Conservation (phyloP, 129 eudicot species). For the Oenanthe sinensis region DNA sequence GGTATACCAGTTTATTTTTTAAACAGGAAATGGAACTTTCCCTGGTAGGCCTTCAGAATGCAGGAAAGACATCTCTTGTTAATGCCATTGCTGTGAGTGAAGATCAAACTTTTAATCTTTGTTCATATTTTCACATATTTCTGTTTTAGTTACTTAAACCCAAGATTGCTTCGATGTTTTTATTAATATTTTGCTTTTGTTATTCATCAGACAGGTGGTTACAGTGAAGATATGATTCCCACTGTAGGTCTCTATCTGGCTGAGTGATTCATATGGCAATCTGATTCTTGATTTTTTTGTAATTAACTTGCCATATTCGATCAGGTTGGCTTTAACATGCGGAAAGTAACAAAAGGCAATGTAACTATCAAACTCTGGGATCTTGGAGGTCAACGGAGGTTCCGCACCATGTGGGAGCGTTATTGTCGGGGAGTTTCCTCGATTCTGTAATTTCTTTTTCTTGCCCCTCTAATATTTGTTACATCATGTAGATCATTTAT, state of each 20-base stretch:
- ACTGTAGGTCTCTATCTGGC: constrained; percentile 52
- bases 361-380: constrained; percentile 98
- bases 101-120: neutral
- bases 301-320: neutral
- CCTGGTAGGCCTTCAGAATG: constrained; percentile 93
- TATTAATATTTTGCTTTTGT: neutral
- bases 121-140: neutral
- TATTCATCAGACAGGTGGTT: constrained; percentile 73
- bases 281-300: neutral
- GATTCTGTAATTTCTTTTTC: constrained; percentile 47
- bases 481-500: neutral
- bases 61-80: constrained; percentile 96
- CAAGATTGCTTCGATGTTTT: neutral
- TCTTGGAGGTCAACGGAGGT: constrained; percentile 93
- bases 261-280: constrained; percentile 1
- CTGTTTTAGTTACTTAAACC: neutral
- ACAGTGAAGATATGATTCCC: constrained; percentile 93
- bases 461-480: neutral
- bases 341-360: constrained; percentile 91
- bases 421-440: constrained; percentile 92
- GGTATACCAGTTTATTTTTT: constrained; percentile 60
- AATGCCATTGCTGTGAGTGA: constrained; percentile 71
- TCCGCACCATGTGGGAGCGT: constrained; percentile 97
- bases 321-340: constrained; percentile 88
- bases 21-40: constrained; percentile 99